A percentile compares a stretch with the other conserved stretches of the same genome.
Conservation (phyloP, 768 basidiomycete species). For the Rhodocollybia butyracea region DNA sequence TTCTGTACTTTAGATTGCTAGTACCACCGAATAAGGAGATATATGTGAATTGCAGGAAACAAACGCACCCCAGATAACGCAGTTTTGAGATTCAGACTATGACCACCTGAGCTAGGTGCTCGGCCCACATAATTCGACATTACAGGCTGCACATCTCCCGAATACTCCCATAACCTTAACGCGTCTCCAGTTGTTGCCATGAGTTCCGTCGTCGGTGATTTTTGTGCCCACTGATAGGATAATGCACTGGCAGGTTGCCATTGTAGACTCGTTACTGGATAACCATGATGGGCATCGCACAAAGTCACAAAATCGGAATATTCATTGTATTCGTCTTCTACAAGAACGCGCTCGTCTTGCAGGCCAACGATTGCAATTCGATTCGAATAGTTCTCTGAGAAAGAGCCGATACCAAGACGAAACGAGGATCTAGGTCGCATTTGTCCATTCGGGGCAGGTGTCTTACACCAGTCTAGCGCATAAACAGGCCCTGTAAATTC, state of each 20-base stretch:
- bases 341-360: constrained; percentile 84
- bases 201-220: constrained; percentile 67
- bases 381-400: constrained; percentile 81
- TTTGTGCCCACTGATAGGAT: constrained; percentile 66
- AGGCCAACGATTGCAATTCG: constrained; percentile 76
- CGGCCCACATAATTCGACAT: constrained; percentile 71
- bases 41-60: constrained; percentile 5
- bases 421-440: constrained; percentile 73
- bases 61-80: constrained; percentile 75
- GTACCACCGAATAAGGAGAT: constrained; percentile 4
- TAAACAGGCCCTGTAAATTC: constrained; percentile 72
- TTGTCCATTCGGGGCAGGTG: constrained; percentile 70
- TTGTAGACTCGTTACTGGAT: constrained; percentile 89
- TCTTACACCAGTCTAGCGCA: constrained; percentile 86
- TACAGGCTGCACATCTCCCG: constrained; percentile 56
- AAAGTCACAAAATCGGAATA: constrained; percentile 86
- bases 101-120: constrained; percentile 51
- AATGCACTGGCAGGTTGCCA: constrained; percentile 84
- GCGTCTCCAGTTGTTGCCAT: constrained; percentile 95
- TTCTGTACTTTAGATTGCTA: constrained; percentile 90
- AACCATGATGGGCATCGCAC: constrained; percentile 81
- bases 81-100: constrained; percentile 69
- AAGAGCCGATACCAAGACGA: constrained; percentile 83
- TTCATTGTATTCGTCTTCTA: constrained; percentile 78
- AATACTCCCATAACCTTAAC: constrained; percentile 88